Evolutionary conservation across 1,139 yeast species (phyloP), one percentile per base, ranked within the genome.

Genomic region (Candida tetrigidarum): DNA sequence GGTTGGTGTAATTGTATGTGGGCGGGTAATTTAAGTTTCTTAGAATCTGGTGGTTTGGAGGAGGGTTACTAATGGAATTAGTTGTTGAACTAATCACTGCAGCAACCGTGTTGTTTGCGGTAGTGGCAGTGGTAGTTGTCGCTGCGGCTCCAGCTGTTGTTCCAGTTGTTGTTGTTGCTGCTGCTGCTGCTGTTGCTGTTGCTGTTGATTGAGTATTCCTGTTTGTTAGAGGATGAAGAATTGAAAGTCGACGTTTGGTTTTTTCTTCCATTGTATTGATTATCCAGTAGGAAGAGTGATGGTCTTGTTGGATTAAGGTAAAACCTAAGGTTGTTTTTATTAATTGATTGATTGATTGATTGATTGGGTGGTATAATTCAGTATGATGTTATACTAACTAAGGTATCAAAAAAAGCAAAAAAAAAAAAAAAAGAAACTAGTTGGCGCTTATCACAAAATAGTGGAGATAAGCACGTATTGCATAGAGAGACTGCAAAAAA

Each of bases 21-120:
- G 41, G 41, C 41, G 41, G 41, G 41, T 30, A 38, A 29, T 19
- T 32, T 16, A 38, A 14, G 18, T 15, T 38, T 22, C 32, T 30
- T 9, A 29, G 16, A 14, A 15, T 5, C 22, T 34, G 37, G 3
- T 19, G 29, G 7, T 19, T 19, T 9, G 36, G 10, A 18, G 36
- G 11, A 3, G 23, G 6, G 11, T 19, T 19, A 20, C 18, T 20
- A 11, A 32, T 19, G 4, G 36, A 18, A 19, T 18, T 19, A 10
- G 36, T 32, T 4, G 36, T 32, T n/a, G 36, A 32, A 3, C 25
- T 25, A 18, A 32, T 32, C 12, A 32, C 36, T 4, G 36, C 36
- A 7, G 36, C 36, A 12, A 32, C 11, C 5, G 36, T 32, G 19
- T 30, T 30, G 34, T 30, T 30, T 22, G 32, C 12, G 11, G 36